Evolutionary conservation across 192 early-diverging fungal species (phyloP), one percentile per base, ranked within the genome.

Genomic region (Coemansia sp.): DNA sequence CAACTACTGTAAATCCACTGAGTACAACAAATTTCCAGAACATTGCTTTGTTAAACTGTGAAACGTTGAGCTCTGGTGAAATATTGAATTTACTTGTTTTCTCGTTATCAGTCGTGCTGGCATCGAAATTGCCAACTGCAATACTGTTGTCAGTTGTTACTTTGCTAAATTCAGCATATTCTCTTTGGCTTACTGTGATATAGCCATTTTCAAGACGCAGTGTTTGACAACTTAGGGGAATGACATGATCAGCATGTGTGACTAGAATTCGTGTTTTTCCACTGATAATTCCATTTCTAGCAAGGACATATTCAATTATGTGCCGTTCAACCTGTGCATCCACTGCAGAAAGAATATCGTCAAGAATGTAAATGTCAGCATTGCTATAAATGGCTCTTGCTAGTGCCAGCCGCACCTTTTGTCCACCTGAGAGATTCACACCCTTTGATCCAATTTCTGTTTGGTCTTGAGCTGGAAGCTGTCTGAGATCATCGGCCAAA

Each of bases 371-470:
- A 6, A 89, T 77, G 52, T 85, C 85, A 8, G 86, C 84, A 2
- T 85, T 66, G 6, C 69, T 57, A 63, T 89, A 89, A 1, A 87
- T 71, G 0, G 88, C 87, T 55, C 91, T 55, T 29, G 90, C 89
- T 16, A 89, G 50, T 3, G 83, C 75, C 12, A 92, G 68, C 41
- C 90, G 79, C 17, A 81, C 83, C 48, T 86, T 86, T 53, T 88
- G 86, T 38, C 87, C 87, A 38, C 87, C 87, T 23, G 80, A 83
- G 10, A 88, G 60, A 10, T 80, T 86, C 3, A 86, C 70, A 12
- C 87, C 84, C 48, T 74, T 77, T 61, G 77, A 74, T 37, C 89
- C 85, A 60, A 90, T 79, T 52, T 82, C 64, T 3, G 88, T 80
- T 48, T 59, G 25, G 23, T 89, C 83, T 0, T 59, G 59, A 7